Percentiles rank a stretch among this genome's conserved stretches.
Evolutionary conservation across 1,284 basidiomycete genomes (phyloP).

Genomic region (Malassezia equina): DNA sequence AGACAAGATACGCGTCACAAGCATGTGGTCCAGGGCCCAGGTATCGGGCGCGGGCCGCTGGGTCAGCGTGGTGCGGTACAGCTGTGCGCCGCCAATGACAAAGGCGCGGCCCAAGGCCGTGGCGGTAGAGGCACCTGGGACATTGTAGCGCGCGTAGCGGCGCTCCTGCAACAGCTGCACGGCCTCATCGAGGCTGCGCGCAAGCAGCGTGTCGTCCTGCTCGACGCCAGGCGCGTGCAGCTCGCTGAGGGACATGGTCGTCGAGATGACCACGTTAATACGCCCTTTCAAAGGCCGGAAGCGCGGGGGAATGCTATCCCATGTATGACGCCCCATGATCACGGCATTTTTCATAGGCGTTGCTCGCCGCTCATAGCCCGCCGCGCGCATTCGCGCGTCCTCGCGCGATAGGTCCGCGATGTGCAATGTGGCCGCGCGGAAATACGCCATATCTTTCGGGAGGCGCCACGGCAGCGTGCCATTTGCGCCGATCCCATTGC

Average conservation of each 20-base stretch:
- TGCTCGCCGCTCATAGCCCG: slow-evolving; percentile 29
- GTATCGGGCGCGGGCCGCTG: neutral
- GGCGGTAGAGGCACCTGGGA: neutral
- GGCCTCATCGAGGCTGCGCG: slow-evolving; percentile 14
- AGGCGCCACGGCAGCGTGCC: slow-evolving; percentile 76
- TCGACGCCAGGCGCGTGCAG: neutral
- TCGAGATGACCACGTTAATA: slow-evolving; percentile 70
- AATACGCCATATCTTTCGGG: slow-evolving; percentile 84
- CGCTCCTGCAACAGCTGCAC: slow-evolving; percentile 10
- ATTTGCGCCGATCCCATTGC: slow-evolving; percentile 75
- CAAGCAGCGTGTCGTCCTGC: slow-evolving; percentile 12
- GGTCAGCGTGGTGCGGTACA: slow-evolving; percentile 11
- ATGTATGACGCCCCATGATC: slow-evolving; percentile 93
- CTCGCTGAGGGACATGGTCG: neutral
- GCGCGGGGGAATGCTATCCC: slow-evolving; percentile 88
- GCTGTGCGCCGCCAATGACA: slow-evolving; percentile 15
- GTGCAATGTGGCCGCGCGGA: slow-evolving; percentile 64
- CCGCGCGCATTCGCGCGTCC: slow-evolving; percentile 7
- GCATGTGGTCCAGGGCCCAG: slow-evolving; percentile 11
- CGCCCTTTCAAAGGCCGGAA: slow-evolving; percentile 72
- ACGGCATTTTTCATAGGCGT: slow-evolving; percentile 60
- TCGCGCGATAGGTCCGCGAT: slow-evolving; percentile 43
- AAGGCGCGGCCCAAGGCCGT: slow-evolving; percentile 13
- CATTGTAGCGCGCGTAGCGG: slow-evolving; percentile 2
- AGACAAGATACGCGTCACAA: slow-evolving; percentile 10